Evolutionary conservation across 306 rosid genomes (phyloP).

Genomic region (Castanea crenata): DNA sequence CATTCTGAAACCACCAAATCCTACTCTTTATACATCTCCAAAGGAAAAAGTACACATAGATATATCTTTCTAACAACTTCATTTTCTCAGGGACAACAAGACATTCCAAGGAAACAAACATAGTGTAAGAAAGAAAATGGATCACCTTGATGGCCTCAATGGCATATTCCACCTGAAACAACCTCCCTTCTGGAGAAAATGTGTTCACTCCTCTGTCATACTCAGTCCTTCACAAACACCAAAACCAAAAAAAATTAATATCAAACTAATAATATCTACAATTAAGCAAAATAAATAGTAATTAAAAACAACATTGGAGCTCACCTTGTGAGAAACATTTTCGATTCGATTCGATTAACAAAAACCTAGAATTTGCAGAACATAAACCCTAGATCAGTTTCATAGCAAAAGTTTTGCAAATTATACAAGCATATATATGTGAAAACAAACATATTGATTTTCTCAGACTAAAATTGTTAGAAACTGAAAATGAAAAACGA

Average conservation of each 20-base stretch:
- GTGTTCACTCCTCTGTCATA: constrained; percentile 98
- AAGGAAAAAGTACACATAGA: not conserved
- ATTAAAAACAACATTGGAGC: not conserved
- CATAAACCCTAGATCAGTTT: constrained; percentile 1
- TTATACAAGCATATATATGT: not conserved
- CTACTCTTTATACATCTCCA: not conserved
- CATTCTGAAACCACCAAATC: too few relatives aligned
- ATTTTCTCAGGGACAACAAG: not conserved
- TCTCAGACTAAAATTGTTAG: not conserved
- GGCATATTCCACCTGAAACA: constrained; percentile 99
- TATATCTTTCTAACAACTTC: not conserved
- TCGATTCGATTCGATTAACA: constrained; percentile 16
- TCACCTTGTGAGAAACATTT: constrained; percentile 93
- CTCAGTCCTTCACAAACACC: constrained; percentile 64
- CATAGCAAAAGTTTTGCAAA: not conserved
- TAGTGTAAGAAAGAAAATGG: not conserved
- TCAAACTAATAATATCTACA: not conserved
- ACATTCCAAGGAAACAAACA: not conserved
- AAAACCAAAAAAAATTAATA: not conserved
- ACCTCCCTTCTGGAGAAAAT: constrained; percentile 93
- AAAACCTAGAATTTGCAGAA: not conserved
- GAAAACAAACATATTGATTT: not conserved
- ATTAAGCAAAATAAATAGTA: not conserved
- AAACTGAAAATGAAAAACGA: not conserved
- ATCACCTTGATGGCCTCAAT: constrained; percentile 93